A percentile compares a stretch with the other conserved stretches of the same genome.
Conservation (phyloP, 805 yeast genomes). For the Clavispora santaluciae region DNA sequence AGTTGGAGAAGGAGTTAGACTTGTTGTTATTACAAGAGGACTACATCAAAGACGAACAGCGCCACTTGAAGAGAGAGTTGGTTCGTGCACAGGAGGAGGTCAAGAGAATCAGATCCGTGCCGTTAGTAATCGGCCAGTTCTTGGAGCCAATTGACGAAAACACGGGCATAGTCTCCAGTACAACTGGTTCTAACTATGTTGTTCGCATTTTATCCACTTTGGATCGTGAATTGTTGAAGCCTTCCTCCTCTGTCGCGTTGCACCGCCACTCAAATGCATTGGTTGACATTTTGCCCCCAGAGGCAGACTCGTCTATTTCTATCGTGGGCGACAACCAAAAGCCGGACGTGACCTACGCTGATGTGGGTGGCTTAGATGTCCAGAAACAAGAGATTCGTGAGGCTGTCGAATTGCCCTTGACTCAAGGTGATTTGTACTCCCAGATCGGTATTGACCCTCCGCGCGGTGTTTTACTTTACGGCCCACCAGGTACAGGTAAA, state of each 20-base stretch:
- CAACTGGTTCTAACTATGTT: slow-evolving; percentile 96
- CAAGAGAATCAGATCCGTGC: slow-evolving; percentile 94
- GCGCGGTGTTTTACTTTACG: slow-evolving; percentile 92
- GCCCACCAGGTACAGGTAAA: slow-evolving; percentile 99
- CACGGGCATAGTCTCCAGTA: slow-evolving; percentile 94
- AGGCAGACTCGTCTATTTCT: slow-evolving; percentile 94
- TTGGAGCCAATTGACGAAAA: slow-evolving; percentile 95
- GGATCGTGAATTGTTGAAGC: slow-evolving; percentile 90
- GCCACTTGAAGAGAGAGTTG: slow-evolving; percentile 90
- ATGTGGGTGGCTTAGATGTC: slow-evolving; percentile 98
- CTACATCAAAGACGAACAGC: slow-evolving; percentile 96
- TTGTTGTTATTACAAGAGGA: slow-evolving; percentile 85
- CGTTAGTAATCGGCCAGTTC: slow-evolving; percentile 96
- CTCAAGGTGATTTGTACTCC: slow-evolving; percentile 91
- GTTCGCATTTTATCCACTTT: slow-evolving; percentile 92
- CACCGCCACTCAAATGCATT: slow-evolving; percentile 98
- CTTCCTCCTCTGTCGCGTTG: slow-evolving; percentile 92
- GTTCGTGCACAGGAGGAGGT: slow-evolving; percentile 98
- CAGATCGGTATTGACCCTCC: slow-evolving; percentile 99
- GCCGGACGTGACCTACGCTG: slow-evolving; percentile 91
- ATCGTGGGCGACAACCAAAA: slow-evolving; percentile 92
- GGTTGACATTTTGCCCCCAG: slow-evolving; percentile 97
- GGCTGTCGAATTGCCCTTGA: slow-evolving; percentile 94
- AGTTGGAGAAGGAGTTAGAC: slow-evolving; percentile 85
- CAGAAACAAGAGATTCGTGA: slow-evolving; percentile 98